phyloP scores from a whole-genome alignment of 169 alveolate genomes.

The Eimeria zaria region DNA sequence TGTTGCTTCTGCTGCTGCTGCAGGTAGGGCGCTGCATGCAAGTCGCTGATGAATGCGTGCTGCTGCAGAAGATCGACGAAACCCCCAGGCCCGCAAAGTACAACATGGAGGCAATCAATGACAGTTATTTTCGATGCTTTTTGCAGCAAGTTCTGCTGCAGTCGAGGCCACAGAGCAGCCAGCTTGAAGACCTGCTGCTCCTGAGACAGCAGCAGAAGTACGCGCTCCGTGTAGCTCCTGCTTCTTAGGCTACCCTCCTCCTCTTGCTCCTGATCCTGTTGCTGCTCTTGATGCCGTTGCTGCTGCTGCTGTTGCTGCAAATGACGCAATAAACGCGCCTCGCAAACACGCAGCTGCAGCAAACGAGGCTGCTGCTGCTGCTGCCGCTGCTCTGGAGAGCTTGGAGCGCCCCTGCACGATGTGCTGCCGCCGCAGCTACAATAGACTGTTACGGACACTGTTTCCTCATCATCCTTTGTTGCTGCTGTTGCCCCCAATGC shows the following conservation, averaged over 20 bases:
- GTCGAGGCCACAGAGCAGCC: conserved; percentile 62
- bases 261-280: neutral
- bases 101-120: conserved; percentile 33
- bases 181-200: conserved; percentile 54
- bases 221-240: conserved; percentile 68
- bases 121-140: neutral
- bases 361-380: conserved; percentile 36
- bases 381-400: conserved; percentile 26
- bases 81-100: conserved; percentile 59
- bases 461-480: neutral
- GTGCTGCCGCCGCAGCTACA: conserved; percentile 65
- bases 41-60: conserved; percentile 33
- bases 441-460: neutral
- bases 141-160: conserved; percentile 62
- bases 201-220: conserved; percentile 21
- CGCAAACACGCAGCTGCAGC: conserved; percentile 37
- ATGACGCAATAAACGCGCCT: conserved; percentile 40
- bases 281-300: neutral
- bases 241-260: conserved; percentile 9
- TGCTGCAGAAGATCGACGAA: conserved; percentile 51
- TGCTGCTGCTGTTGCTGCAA: conserved; percentile 54
- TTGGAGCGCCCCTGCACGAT: conserved; percentile 11
- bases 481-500: conserved; percentile 35
- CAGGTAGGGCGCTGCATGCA: conserved; percentile 50
- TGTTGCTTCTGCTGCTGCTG: conserved; percentile 64